Conservation (phyloP, 371 early-diverging fungal species). For the Nematocida sp. region DNA sequence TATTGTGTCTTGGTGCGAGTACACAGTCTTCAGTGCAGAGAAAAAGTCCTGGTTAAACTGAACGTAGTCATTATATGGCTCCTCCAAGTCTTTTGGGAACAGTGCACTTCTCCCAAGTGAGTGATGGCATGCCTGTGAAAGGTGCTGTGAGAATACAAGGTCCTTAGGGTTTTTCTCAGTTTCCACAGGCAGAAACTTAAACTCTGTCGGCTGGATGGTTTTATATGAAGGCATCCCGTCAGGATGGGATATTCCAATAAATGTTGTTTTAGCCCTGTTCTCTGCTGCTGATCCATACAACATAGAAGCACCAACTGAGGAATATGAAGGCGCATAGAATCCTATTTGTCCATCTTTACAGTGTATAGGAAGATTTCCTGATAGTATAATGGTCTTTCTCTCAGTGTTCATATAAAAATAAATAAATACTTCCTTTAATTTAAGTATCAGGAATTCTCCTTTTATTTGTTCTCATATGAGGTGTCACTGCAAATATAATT, state of each 20-base stretch:
- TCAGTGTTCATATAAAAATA: constrained; percentile 34
- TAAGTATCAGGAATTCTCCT: not conserved
- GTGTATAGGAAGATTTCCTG: constrained; percentile 53
- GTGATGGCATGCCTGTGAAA: constrained; percentile 45
- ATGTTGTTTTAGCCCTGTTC: constrained; percentile 10
- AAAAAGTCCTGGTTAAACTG: constrained; percentile 43
- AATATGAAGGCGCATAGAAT: constrained; percentile 44
- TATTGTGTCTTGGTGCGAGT: constrained; percentile 22
- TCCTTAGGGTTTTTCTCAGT: constrained; percentile 15
- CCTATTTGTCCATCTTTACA: constrained; percentile 3
- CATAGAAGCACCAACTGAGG: constrained; percentile 45
- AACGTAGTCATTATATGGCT: constrained; percentile 40
- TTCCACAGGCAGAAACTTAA: constrained; percentile 38
- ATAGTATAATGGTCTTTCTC: constrained; percentile 42
- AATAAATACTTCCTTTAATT: constrained; percentile 21
- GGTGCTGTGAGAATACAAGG: constrained; percentile 44
- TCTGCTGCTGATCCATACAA: constrained; percentile 19
- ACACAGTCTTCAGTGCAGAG: constrained; percentile 4
- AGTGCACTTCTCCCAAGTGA: constrained; percentile 51
- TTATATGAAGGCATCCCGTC: constrained; percentile 5
- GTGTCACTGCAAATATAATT: too few species aligned
- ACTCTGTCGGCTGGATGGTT: constrained; percentile 4
- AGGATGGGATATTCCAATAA: constrained; percentile 33
- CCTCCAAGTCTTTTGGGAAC: constrained; percentile 41
- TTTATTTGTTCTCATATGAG: too few species aligned